Conservation (phyloP, 768 basidiomycete genomes). For the Tricholoma hemisulphureum region DNA sequence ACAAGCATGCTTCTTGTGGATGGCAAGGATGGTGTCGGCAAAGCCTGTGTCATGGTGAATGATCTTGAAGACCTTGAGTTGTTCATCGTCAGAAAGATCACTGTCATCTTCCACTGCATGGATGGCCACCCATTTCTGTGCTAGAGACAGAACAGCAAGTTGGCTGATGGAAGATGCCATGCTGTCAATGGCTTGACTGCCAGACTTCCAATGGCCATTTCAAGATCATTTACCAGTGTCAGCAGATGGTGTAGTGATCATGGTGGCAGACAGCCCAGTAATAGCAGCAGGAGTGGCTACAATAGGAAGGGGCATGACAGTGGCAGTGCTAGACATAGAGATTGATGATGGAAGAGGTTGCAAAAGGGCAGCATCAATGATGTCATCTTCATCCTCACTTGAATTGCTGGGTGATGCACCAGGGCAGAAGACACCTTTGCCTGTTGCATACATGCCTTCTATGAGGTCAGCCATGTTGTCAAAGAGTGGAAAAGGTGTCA, state of each 20-base stretch:
- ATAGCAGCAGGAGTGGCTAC: background rate
- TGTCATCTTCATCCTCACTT: background rate
- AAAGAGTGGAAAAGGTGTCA: constrained; percentile 17
- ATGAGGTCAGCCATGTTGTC: constrained; percentile 5
- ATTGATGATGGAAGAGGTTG: background rate
- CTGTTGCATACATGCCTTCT: constrained; percentile 8
- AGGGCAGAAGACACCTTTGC: constrained; percentile 1
- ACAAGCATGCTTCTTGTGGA: constrained; percentile 12
- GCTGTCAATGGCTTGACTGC: constrained; percentile 12
- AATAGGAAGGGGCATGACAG: background rate
- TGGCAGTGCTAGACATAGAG: background rate
- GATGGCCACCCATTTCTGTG: constrained; percentile 11
- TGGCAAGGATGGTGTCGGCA: constrained; percentile 16
- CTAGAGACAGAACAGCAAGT: constrained; percentile 15
- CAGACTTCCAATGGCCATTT: constrained; percentile 6
- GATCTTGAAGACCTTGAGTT: constrained; percentile 14
- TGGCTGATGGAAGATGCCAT: constrained; percentile 17
- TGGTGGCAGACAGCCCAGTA: background rate
- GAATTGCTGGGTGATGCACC: background rate
- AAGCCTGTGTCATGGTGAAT: constrained; percentile 15
- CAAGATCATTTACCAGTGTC: background rate
- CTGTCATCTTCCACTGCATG: constrained; percentile 17
- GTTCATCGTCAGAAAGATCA: constrained; percentile 20
- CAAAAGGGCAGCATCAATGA: background rate
- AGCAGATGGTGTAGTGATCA: background rate